These are phyloP conservation scores for Pyrenochaeta sp. DNA, from an alignment of 2,329 filamentous ascomycete species.

Conservation along the genomic window DNA sequence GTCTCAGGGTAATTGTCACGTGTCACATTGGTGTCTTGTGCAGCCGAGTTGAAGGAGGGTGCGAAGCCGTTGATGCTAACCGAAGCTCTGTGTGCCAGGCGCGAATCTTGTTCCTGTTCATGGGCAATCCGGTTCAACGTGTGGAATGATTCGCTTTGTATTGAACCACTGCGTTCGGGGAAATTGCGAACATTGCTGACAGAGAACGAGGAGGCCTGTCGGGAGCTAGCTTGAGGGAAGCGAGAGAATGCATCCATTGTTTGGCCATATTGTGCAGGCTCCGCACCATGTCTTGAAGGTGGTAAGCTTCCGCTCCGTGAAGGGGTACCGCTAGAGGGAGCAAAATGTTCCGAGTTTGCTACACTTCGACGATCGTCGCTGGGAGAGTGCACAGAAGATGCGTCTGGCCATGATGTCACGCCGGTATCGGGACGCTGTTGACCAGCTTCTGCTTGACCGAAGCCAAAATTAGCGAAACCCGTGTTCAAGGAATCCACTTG, in stretches of 20 bases:
- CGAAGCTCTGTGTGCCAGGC: slow-evolving; percentile 42
- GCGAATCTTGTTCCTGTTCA: slow-evolving; percentile 44
- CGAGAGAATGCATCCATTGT: slow-evolving; percentile 36
- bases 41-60: slow-evolving; percentile 29
- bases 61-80: slow-evolving; percentile 39
- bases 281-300: slow-evolving; percentile 61
- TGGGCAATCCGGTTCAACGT: slow-evolving; percentile 44
- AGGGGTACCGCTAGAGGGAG: slow-evolving; percentile 51
- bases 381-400: slow-evolving; percentile 49
- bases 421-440: slow-evolving; percentile 35
- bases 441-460: slow-evolving; percentile 39
- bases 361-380: slow-evolving; percentile 52
- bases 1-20: slow-evolving; percentile 35
- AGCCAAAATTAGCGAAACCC: slow-evolving; percentile 42
- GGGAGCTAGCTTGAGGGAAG: slow-evolving; percentile 49
- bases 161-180: slow-evolving; percentile 48
- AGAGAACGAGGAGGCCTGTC: slow-evolving; percentile 57
- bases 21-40: slow-evolving; percentile 28
- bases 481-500: slow-evolving; percentile 42
- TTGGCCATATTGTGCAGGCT: slow-evolving; percentile 46
- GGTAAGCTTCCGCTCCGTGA: slow-evolving; percentile 65
- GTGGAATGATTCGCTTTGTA: slow-evolving; percentile 48
- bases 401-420: slow-evolving; percentile 45
- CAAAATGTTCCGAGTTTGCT: slow-evolving; percentile 54
- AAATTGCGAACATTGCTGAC: slow-evolving; percentile 52